Percentiles rank a stretch among this genome's conserved stretches.
These are phyloP conservation scores for Aureobasidium sp. DNA, from an alignment of 2,329 filamentous ascomycete species.

Conservation along the genomic window DNA sequence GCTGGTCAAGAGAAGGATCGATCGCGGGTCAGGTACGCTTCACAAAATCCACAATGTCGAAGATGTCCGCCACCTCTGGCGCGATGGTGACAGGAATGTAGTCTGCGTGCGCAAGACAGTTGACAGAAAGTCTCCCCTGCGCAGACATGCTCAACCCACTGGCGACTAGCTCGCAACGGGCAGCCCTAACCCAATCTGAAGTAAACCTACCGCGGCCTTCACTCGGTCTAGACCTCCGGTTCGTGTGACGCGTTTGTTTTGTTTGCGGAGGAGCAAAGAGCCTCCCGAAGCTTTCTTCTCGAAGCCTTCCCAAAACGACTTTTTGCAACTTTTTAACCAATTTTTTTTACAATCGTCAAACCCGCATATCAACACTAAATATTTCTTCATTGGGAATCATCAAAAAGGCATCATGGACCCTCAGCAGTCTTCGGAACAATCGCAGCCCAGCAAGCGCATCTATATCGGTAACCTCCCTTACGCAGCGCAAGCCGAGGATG, in stretches of 20 bases:
- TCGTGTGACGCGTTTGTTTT: background rate
- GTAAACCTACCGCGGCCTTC: too few relatives aligned
- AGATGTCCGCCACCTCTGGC: background rate
- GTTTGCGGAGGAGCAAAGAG: constrained; percentile 2
- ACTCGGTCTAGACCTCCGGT: background rate
- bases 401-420: background rate
- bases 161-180: background rate
- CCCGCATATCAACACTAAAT: background rate
- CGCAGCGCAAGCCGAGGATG: constrained; percentile 43
- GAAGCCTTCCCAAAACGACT: constrained; percentile 8
- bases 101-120: background rate
- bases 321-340: background rate
- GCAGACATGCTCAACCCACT: background rate
- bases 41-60: background rate
- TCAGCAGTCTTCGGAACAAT: background rate
- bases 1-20: background rate
- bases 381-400: background rate
- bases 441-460: constrained; percentile 21
- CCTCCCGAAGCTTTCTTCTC: constrained; percentile 7
- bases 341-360: background rate
- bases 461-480: constrained; percentile 50
- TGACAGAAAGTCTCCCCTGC: background rate
- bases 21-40: background rate
- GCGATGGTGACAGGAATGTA: background rate
- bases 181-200: background rate